A percentile compares a stretch with the other conserved stretches of the same genome.
Evolutionary conservation across 2,329 filamentous ascomycete species (phyloP).

Genomic region (Plectosphaerella plurivora): DNA sequence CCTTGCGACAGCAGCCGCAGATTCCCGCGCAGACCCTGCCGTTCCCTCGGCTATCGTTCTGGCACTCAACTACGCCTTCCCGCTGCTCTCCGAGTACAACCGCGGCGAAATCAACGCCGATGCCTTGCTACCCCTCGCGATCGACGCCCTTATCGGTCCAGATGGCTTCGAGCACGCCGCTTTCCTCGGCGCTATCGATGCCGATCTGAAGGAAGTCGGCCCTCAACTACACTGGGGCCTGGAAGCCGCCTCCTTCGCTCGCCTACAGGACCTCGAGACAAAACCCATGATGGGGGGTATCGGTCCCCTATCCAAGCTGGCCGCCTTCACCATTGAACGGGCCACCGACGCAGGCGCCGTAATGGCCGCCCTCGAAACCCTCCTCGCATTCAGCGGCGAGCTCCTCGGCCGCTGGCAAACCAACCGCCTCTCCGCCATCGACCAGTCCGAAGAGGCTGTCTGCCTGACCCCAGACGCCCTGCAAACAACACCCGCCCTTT

Average conservation of each 20-base stretch:
- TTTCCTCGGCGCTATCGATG: constrained; percentile 66
- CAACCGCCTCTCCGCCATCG: constrained; percentile 69
- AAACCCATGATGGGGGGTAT: constrained; percentile 62
- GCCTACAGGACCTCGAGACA: constrained; percentile 53
- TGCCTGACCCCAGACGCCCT: constrained; percentile 62
- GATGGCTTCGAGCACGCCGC: constrained; percentile 74
- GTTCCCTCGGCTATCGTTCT: constrained; percentile 56
- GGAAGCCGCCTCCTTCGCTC: constrained; percentile 54
- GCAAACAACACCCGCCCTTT: constrained; percentile 66
- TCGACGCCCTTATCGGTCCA: constrained; percentile 62
- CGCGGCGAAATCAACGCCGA: constrained; percentile 61
- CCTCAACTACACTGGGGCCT: constrained; percentile 62
- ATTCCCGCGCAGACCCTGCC: constrained; percentile 25
- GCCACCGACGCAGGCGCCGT: constrained; percentile 39
- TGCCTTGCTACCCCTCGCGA: constrained; percentile 63
- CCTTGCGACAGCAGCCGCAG: constrained; percentile 41
- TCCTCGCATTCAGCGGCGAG: constrained; percentile 62
- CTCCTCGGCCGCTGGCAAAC: constrained; percentile 70
- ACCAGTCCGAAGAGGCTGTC: constrained; percentile 59
- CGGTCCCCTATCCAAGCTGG: constrained; percentile 62
- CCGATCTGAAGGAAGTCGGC: constrained; percentile 55
- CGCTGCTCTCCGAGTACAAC: constrained; percentile 59
- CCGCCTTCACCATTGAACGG: constrained; percentile 59
- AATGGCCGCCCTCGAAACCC: constrained; percentile 51
- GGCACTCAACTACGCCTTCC: constrained; percentile 73